These are phyloP conservation scores for Ammopiptanthus mongolicus DNA, from an alignment of 306 rosid species.

Conservation along the genomic window DNA sequence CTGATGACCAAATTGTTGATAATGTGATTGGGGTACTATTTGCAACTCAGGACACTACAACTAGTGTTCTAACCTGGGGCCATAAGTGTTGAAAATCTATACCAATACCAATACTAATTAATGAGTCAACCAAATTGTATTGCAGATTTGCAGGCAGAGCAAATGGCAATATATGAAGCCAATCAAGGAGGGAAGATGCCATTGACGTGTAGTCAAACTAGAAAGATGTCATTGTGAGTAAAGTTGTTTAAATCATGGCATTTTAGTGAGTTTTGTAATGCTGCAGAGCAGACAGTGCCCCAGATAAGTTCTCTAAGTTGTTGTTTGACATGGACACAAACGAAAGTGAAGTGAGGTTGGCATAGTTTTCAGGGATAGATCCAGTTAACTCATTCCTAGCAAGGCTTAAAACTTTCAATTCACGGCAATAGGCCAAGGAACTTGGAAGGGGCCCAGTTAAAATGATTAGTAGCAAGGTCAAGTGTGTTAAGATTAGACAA, in stretches of 20 bases:
- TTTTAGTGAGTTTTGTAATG: slow-evolving; percentile 60
- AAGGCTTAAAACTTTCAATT: slow-evolving; percentile 58
- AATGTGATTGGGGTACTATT: slow-evolving; percentile 82
- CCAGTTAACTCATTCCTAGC: slow-evolving; percentile 67
- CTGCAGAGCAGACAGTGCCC: slow-evolving; percentile 55
- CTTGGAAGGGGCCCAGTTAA: slow-evolving; percentile 53
- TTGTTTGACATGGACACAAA: slow-evolving; percentile 69
- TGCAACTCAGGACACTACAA: slow-evolving; percentile 98
- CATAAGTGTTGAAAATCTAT: slow-evolving; percentile 12
- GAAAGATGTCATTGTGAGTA: no score
- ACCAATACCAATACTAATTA: no score
- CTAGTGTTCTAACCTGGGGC: slow-evolving; percentile 80
- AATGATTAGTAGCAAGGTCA: slow-evolving; percentile 67
- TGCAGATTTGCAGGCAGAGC: slow-evolving; percentile 79
- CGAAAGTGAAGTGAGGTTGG: slow-evolving; percentile 46
- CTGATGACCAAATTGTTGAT: slow-evolving; percentile 75
- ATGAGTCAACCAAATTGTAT: no score
- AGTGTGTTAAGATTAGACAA: slow-evolving; percentile 47
- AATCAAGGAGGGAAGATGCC: slow-evolving; percentile 54
- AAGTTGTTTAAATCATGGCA: no score
- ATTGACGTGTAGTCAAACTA: slow-evolving; percentile 71
- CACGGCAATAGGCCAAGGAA: slow-evolving; percentile 48
- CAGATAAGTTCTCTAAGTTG: slow-evolving; percentile 43
- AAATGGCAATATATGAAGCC: no score
- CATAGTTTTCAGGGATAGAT: slow-evolving; percentile 50